Evolutionary conservation across 345 rosid species (phyloP), one percentile per base, ranked within the genome.

Genomic region (Gossypium arboreum): DNA sequence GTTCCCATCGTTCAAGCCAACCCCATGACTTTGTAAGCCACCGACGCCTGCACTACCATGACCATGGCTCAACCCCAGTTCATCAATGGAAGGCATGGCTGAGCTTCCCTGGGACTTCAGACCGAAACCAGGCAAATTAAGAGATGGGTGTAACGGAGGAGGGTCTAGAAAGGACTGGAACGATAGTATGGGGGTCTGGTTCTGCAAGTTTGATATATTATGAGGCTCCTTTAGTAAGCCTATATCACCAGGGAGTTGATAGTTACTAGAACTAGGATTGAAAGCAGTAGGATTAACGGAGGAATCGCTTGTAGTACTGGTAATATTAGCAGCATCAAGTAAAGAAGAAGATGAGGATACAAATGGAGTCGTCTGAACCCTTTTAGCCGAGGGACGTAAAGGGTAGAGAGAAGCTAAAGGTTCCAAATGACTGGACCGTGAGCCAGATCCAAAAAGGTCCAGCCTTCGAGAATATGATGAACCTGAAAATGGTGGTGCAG

Each of bases 401-500:
- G 91, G 90, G 82, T 83, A 76, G 25, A 79, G 79, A 47, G 85
- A 74, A 17, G 78, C 83, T 72, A 81, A 12, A 29, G 85, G 58
- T 65, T 92, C 84, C 48, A 86, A 71, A 62, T 78, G 76, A 74
- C 76, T 70, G 65, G 85, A 76, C 73, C 84, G 77, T 18, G 86
- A 81, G 7, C 85, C 85, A 10, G 86, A 27, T 50, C 93, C 85
- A 51, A 90, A 90, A 47, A 90, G 92, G 77, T 94, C 97, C 27
- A 89, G 76, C 67, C 92, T 83, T 44, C 90, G 88, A 56, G 95
- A 81, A 76, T 81, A 89, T 0, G 91, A 77, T 2, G 86, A 84
- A 61, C 79, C 87, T 0, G 97, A 86, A 76, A 92, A 94, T 0
- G 98, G 97, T 0, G 94, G 89, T 5, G 93, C 83, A 0, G 98